Percentiles rank a stretch among this genome's conserved stretches.
phyloP scores from a whole-genome alignment of 352 stramenopile genomes.

The Phytophthora sansomeana region DNA sequence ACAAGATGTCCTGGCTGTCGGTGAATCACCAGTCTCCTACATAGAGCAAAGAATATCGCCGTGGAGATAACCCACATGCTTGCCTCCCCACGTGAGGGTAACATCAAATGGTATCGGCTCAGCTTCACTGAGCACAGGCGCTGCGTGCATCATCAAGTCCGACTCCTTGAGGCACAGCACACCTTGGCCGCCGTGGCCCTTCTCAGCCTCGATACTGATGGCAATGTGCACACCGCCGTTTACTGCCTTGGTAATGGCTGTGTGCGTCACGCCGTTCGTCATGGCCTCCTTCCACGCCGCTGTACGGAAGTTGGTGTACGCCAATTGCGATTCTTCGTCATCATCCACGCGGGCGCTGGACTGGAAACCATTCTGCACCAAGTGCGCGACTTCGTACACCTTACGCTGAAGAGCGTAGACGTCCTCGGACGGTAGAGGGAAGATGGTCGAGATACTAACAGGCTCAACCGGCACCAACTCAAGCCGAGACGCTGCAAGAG shows the following conservation, averaged over 20 bases:
- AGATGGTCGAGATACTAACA: slow-evolving; percentile 74
- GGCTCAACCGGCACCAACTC: slow-evolving; percentile 69
- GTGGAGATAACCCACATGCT: slow-evolving; percentile 66
- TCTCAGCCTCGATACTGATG: slow-evolving; percentile 72
- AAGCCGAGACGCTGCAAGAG: slow-evolving; percentile 39
- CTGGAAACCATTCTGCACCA: slow-evolving; percentile 76
- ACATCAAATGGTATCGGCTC: slow-evolving; percentile 74
- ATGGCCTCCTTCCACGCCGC: slow-evolving; percentile 67
- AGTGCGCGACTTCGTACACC: slow-evolving; percentile 76
- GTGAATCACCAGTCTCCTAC: slow-evolving; percentile 23
- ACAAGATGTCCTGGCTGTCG: slow-evolving; percentile 9
- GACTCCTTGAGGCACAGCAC: slow-evolving; percentile 74
- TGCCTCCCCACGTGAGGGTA: slow-evolving; percentile 73
- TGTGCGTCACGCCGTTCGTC: slow-evolving; percentile 65
- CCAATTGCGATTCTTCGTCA: slow-evolving; percentile 70
- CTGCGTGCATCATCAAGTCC: slow-evolving; percentile 54
- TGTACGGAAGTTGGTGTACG: slow-evolving; percentile 78
- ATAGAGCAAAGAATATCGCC: slow-evolving; percentile 56
- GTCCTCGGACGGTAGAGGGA: slow-evolving; percentile 78
- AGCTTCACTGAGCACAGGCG: slow-evolving; percentile 50
- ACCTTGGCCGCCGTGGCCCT: slow-evolving; percentile 66
- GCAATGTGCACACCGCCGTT: slow-evolving; percentile 76
- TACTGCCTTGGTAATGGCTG: slow-evolving; percentile 72
- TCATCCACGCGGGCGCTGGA: slow-evolving; percentile 64
- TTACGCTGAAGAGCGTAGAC: slow-evolving; percentile 78